phyloP scores from a whole-genome alignment of 352 stramenopile species.

The Pythium coloratum region DNA sequence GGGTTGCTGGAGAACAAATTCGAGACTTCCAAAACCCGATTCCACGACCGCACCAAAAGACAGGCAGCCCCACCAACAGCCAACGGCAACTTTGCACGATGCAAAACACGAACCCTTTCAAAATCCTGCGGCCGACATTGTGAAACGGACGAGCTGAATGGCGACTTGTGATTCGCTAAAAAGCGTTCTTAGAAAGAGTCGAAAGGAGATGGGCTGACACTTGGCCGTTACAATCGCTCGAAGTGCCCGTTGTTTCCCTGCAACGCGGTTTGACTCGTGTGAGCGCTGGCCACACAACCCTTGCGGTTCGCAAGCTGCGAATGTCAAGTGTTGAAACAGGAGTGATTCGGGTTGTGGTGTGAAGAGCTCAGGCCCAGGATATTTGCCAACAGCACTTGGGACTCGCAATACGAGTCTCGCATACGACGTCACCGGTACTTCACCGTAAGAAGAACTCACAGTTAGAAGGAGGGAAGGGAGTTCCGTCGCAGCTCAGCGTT shows the following conservation, averaged over 20 bases:
- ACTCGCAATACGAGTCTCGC: no score
- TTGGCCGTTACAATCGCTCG: constrained; percentile 18
- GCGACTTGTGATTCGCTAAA: constrained; percentile 16
- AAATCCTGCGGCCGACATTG: constrained; percentile 1
- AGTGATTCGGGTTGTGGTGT: constrained; percentile 15
- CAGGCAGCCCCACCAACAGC: constrained; percentile 8
- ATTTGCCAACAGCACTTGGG: no score
- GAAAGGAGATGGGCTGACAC: constrained; percentile 12
- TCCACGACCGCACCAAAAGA: constrained; percentile 4
- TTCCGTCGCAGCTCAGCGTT: no score
- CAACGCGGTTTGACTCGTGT: background rate
- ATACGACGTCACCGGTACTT: no score
- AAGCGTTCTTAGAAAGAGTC: constrained; percentile 10
- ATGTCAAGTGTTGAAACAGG: constrained; percentile 19
- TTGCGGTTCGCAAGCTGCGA: background rate
- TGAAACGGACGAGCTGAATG: constrained; percentile 24
- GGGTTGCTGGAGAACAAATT: constrained; percentile 5
- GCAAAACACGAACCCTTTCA: constrained; percentile 2
- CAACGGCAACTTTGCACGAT: constrained; percentile 7
- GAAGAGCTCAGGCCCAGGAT: no score
- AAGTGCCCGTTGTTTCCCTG: constrained; percentile 7
- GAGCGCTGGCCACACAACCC: background rate
- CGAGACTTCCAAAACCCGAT: constrained; percentile 18
- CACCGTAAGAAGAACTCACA: no score
- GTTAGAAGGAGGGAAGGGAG: no score